phyloP scores from a whole-genome alignment of 805 yeast genomes.

The Kluyveromyces siamensis region DNA sequence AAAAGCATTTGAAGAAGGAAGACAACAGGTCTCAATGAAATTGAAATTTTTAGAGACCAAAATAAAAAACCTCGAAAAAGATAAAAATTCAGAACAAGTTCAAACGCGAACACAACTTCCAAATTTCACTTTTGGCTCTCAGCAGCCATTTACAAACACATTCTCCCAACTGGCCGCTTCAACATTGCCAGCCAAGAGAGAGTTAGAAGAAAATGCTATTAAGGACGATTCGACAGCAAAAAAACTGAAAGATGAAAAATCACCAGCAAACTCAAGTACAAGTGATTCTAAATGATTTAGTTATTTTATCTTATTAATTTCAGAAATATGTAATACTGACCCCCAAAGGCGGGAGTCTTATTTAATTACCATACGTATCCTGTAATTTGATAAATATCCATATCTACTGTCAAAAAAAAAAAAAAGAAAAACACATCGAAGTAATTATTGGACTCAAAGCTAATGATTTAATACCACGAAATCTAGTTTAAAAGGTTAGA shows the following conservation, averaged over 20 bases:
- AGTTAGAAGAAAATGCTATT: conserved; percentile 3
- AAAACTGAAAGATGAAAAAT: conserved; percentile 4
- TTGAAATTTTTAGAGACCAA: conserved; percentile 23
- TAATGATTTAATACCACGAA: too few species aligned
- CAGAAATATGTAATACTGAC: not conserved
- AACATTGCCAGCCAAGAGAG: conserved; percentile 1
- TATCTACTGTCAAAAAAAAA: too few species aligned
- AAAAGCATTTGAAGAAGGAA: conserved; percentile 27
- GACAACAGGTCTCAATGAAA: conserved; percentile 25
- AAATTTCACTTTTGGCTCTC: conserved; percentile 1
- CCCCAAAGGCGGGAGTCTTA: too few species aligned
- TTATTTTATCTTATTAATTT: too few species aligned
- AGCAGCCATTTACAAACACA: not conserved
- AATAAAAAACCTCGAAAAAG: conserved; percentile 23
- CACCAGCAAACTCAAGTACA: not conserved
- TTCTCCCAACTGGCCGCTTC: not conserved
- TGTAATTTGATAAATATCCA: too few species aligned
- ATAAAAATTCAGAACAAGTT: conserved; percentile 8
- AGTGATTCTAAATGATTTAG: not conserved
- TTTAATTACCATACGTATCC: too few species aligned
- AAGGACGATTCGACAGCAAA: conserved; percentile 3
- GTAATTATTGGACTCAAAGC: too few species aligned
- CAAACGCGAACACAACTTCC: conserved; percentile 4
- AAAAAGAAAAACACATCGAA: too few species aligned
- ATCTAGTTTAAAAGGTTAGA: not conserved